Conservation (phyloP, 73 alveolate species). For the Symbiodinium pilosum region DNA sequence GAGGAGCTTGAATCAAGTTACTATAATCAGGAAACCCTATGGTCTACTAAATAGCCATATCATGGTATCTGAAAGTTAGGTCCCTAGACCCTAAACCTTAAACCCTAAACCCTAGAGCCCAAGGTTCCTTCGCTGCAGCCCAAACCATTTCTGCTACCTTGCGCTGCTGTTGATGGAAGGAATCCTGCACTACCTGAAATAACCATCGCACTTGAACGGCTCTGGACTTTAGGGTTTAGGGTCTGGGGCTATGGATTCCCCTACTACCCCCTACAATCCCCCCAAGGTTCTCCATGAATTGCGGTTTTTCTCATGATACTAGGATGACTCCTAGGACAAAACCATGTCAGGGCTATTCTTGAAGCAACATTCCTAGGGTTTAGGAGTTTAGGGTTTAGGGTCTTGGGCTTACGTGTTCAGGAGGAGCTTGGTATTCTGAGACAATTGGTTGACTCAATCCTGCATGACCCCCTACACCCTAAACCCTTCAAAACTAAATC, state of each 20-base stretch:
- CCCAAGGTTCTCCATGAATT: too few relatives aligned
- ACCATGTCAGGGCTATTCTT: too few relatives aligned
- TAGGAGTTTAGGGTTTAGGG: not conserved
- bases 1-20: not conserved
- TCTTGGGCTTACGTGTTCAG: not conserved
- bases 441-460: not conserved
- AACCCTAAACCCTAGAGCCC: not conserved
- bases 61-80: not conserved
- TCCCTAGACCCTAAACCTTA: not conserved
- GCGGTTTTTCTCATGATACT: too few relatives aligned
- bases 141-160: not conserved
- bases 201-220: too few relatives aligned
- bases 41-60: too few relatives aligned
- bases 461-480: not conserved
- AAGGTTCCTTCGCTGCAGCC: too few relatives aligned
- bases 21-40: not conserved
- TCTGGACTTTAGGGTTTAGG: too few relatives aligned
- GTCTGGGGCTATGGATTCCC: too few relatives aligned
- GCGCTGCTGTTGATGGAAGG: not conserved
- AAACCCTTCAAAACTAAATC: not conserved
- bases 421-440: too few relatives aligned
- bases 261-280: too few relatives aligned
- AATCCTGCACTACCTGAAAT: not conserved
- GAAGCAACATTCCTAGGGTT: too few relatives aligned
- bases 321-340: too few relatives aligned